Evolutionary conservation across 1,284 basidiomycete genomes (phyloP), one percentile per base, ranked within the genome.

Genomic region (Microbotryum saponariae): DNA sequence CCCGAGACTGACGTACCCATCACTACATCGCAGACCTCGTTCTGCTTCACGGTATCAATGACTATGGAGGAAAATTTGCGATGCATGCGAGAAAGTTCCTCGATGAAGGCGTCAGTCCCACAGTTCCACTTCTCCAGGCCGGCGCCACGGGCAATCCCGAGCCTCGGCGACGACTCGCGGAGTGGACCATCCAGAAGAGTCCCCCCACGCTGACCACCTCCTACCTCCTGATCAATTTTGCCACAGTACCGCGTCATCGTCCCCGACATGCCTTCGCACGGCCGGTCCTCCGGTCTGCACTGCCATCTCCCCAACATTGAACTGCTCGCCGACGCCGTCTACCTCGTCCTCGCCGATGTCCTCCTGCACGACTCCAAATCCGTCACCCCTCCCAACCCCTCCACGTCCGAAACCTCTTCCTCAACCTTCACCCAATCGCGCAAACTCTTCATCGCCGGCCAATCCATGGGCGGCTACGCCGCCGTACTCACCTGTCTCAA

Each of bases 241-340:
- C 3, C 2, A 23, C 58, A 67, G 63, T 70, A 70, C 62, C 66
- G 67, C 18, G 44, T 69, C 12, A 48, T 70, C 51, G 59, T 66
- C 0, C 67, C 66, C 9, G 71, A 72, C 27, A 54, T 72, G 12
- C 71, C 71, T 8, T 59, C 63, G 0, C 71, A 72, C 21, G 71
- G 71, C 1, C 60, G 71, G 6, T 69, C 68, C 1, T 66, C 71
- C 0, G 71, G 71, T 2, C 63, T 72, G 3, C 71, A 72, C 58
- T 62, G 59, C 12, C 57, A 71, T 44, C 37, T 62, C 5, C 60
- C 63, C 2, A 50, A 50, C 27, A 65, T 69, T 59, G 54, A 63
- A 6, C 31, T 42, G 2, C 62, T 59, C 21, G 54, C 64, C 42
- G 66, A 70, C 20, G 66, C 67, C 6, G 65, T 72, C 3, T 70